Evolutionary conservation across 805 yeast species (phyloP).

Genomic region (Starmerella bombicola): DNA sequence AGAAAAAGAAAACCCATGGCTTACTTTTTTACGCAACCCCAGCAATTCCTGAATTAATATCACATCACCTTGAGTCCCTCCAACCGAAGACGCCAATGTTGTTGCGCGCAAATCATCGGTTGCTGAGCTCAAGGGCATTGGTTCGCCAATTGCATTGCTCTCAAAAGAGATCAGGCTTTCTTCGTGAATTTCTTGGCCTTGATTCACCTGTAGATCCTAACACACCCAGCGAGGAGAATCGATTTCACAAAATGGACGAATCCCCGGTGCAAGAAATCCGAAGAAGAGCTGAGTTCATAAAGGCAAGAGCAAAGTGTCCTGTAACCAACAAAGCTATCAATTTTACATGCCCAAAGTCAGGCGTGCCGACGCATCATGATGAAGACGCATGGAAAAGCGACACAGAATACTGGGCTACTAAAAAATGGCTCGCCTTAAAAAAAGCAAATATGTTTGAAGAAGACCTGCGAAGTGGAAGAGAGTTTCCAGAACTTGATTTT

Average conservation of each 20-base stretch:
- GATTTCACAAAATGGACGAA: constrained; percentile 83
- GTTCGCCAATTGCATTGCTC: constrained; percentile 30
- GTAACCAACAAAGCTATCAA: constrained; percentile 69
- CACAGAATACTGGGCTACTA: constrained; percentile 50
- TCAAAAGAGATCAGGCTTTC: constrained; percentile 15
- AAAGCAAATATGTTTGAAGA: constrained; percentile 89
- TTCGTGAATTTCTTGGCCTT: constrained; percentile 22
- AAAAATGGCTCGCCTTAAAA: constrained; percentile 60
- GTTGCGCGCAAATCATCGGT: background rate
- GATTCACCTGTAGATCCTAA: constrained; percentile 17
- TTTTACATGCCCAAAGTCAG: constrained; percentile 83
- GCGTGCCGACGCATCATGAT: constrained; percentile 92
- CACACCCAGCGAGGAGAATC: constrained; percentile 51
- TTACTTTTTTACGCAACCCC: too few species aligned
- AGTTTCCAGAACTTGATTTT: constrained; percentile 90
- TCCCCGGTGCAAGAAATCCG: constrained; percentile 82
- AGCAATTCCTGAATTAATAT: too few species aligned
- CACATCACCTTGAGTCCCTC: too few species aligned
- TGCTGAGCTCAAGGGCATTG: background rate
- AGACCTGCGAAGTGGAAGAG: constrained; percentile 85
- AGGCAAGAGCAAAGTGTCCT: constrained; percentile 81
- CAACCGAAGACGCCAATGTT: background rate
- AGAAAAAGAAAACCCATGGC: too few species aligned
- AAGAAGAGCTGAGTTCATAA: constrained; percentile 80
- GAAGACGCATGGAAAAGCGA: constrained; percentile 82